Evolutionary conservation across 2,329 filamentous ascomycete species (phyloP).

Genomic region (Phyllosticta capitalensis): DNA sequence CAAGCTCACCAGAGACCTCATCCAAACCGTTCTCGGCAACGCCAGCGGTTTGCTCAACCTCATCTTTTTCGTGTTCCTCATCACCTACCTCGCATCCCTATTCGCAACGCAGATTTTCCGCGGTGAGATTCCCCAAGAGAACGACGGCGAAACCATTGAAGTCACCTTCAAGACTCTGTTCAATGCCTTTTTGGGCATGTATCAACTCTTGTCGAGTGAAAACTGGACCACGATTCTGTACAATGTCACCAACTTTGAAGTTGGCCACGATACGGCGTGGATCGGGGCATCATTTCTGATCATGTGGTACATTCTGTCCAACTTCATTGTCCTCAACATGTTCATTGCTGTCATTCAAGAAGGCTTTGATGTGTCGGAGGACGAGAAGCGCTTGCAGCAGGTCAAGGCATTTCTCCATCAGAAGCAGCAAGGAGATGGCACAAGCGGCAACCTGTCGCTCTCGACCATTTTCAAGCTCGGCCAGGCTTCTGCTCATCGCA

Average conservation of each 20-base stretch:
- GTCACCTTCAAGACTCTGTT: conserved; percentile 85
- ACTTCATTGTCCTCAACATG: conserved; percentile 97
- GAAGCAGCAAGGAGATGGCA: conserved; percentile 61
- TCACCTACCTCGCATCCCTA: conserved; percentile 88
- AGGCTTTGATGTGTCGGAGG: conserved; percentile 97
- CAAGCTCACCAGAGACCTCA: conserved; percentile 76
- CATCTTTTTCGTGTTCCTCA: conserved; percentile 91
- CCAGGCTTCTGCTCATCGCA: conserved; percentile 48
- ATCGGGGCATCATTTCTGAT: conserved; percentile 86
- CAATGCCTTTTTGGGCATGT: conserved; percentile 96
- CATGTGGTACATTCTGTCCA: conserved; percentile 89
- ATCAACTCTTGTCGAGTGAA: conserved; percentile 90
- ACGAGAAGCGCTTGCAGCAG: conserved; percentile 94
- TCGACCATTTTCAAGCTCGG: conserved; percentile 54
- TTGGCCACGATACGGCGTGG: conserved; percentile 66
- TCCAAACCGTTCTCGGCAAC: conserved; percentile 80
- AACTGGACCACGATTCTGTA: conserved; percentile 91
- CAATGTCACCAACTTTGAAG: conserved; percentile 62
- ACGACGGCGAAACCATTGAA: conserved; percentile 53
- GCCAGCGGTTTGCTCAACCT: conserved; percentile 85
- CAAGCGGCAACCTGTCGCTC: conserved; percentile 57
- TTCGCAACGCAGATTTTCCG: conserved; percentile 90
- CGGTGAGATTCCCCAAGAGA: conserved; percentile 63
- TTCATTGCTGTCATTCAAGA: conserved; percentile 99
- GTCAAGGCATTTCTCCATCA: conserved; percentile 90